A percentile compares a stretch with the other conserved stretches of the same genome.
Conservation (phyloP, 1,139 yeast genomes). For the Entelexis sorbosivorans region DNA sequence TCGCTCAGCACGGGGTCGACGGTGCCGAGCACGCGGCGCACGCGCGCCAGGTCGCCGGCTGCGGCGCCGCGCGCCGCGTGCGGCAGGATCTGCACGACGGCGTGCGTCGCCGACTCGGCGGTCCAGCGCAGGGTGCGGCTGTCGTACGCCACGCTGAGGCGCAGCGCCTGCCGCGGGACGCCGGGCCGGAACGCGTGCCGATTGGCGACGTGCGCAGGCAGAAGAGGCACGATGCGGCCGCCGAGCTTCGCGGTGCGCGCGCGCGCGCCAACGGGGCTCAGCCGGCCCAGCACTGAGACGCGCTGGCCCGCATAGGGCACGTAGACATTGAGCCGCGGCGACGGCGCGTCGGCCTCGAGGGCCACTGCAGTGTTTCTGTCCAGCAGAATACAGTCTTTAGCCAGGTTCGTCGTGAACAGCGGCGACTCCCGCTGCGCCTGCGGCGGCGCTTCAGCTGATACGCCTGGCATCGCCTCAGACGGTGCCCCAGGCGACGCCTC, state of each 20-base stretch:
- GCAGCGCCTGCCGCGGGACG: constrained; percentile 9
- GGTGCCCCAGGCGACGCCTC: too few species aligned
- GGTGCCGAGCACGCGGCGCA: not conserved
- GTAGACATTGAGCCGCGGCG: constrained; percentile 6
- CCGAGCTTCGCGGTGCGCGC: constrained; percentile 9
- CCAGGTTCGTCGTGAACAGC: constrained; percentile 15
- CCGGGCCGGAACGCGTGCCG: not conserved
- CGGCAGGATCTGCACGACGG: constrained; percentile 3
- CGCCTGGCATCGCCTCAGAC: too few species aligned
- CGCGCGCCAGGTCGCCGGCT: not conserved
- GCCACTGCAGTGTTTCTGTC: constrained; percentile 9
- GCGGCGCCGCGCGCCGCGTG: not conserved
- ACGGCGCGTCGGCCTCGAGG: not conserved
- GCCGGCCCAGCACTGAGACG: constrained; percentile 2
- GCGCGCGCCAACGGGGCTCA: not conserved
- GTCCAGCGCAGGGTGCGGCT: not conserved
- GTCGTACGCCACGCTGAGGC: constrained; percentile 2
- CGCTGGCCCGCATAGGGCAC: constrained; percentile 3
- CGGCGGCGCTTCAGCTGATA: too few species aligned
- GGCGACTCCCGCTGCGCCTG: not conserved
- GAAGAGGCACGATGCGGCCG: not conserved
- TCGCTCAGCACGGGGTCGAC: constrained; percentile 16
- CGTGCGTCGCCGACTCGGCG: not conserved
- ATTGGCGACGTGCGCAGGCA: not conserved
- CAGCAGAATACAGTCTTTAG: constrained; percentile 2